Conservation (phyloP, 768 basidiomycete species). For the Leccinum subgranulosum region DNA sequence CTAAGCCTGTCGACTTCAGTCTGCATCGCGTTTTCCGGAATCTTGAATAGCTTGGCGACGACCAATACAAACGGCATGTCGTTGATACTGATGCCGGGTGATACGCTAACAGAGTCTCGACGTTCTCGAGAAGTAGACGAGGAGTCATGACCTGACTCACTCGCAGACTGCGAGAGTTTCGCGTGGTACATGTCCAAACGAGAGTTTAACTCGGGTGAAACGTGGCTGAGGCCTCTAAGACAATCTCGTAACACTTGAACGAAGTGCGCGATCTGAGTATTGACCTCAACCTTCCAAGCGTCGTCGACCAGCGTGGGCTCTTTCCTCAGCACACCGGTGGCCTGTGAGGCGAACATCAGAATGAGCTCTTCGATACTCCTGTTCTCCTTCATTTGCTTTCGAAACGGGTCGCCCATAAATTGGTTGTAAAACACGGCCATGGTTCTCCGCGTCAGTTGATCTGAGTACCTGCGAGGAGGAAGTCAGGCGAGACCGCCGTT, state of each 20-base stretch:
- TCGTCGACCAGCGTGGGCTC: slow-evolving; percentile 81
- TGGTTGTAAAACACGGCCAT: slow-evolving; percentile 93
- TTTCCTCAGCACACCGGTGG: slow-evolving; percentile 85
- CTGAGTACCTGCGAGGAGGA: slow-evolving; percentile 62
- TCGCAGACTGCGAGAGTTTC: slow-evolving; percentile 66
- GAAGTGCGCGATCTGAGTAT: slow-evolving; percentile 88
- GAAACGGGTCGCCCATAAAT: slow-evolving; percentile 81
- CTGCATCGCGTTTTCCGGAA: slow-evolving; percentile 64
- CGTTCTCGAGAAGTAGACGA: slow-evolving; percentile 56
- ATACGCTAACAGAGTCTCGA: slow-evolving; percentile 42
- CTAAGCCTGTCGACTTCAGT: slow-evolving; percentile 68
- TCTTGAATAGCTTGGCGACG: slow-evolving; percentile 71
- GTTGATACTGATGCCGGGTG: slow-evolving; percentile 42
- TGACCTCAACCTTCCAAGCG: slow-evolving; percentile 90
- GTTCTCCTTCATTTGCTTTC: slow-evolving; percentile 90
- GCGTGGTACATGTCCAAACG: slow-evolving; percentile 82
- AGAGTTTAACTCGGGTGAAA: slow-evolving; percentile 76
- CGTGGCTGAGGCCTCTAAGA: slow-evolving; percentile 67
- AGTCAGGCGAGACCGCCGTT: slow-evolving; percentile 6
- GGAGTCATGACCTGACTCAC: slow-evolving; percentile 67
- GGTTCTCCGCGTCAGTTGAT: slow-evolving; percentile 84
- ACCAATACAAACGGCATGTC: slow-evolving; percentile 79
- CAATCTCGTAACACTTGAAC: slow-evolving; percentile 83
- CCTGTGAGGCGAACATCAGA: slow-evolving; percentile 90
- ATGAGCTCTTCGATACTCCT: slow-evolving; percentile 98